Evolutionary conservation across 352 stramenopile species (phyloP), one percentile per base, ranked within the genome.

Genomic region (Phytopythium delawarense): DNA sequence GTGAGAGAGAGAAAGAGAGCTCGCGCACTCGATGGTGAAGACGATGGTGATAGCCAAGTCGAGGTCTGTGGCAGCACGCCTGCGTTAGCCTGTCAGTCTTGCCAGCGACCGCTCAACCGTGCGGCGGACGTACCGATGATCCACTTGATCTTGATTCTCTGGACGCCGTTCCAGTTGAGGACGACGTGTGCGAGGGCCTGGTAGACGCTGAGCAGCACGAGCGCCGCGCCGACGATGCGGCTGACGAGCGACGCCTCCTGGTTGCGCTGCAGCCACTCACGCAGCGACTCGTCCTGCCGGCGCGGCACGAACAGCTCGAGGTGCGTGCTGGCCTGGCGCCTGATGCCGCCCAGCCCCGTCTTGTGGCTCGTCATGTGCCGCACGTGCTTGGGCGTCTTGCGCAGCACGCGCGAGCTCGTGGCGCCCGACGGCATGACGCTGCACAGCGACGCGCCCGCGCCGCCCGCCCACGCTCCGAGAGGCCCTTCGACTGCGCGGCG

Each of bases 181-280:
- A 71, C 81, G 1, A 89, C 69, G 59, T 91, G 85, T 34, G 86
- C 84, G 3, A 84, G 52, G 37, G 88, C 82, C 57, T 89, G 74
- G 35, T 87, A 88, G 7, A 84, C 64, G 60, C 81, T 89, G 11
- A 91, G 61, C 11, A 82, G 37, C 7, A 77, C 76, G 68, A 88
- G 86, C 8, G 67, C 52, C 2, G 63, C 40, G 18, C 81, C 69
- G 28, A 84, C 65, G 37, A 72, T 39, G 52, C 61, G 86, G 16
- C 75, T 81, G 7, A 69, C 73, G 13, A 78, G 75, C 32, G 81
- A 88, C 37, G 82, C 83, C 64, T 91, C 79, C 12, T 91, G 76
- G 50, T 89, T 93, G 45, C 84, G 80, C 32, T 89, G 80, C 51
- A 89, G 70, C 78, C 79, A 93, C 48, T 88, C 76, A 20, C 79